Percentiles rank a stretch among this genome's conserved stretches.
phyloP scores from a whole-genome alignment of 768 basidiomycete genomes.

The Saitozyma podzolica region DNA sequence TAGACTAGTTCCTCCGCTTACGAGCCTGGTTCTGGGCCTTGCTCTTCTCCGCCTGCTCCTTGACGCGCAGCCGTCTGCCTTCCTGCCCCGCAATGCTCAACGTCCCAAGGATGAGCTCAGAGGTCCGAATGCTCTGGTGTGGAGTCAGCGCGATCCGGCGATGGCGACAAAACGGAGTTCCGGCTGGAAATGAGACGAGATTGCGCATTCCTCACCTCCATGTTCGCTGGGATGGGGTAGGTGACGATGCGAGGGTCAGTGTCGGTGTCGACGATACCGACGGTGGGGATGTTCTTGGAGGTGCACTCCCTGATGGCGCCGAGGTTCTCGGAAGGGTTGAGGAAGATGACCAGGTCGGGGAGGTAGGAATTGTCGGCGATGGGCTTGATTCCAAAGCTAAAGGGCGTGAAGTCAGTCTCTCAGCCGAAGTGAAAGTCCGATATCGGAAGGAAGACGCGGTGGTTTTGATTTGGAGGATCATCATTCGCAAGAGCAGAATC shows the following conservation, averaged over 20 bases:
- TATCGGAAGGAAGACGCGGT: too few relatives aligned
- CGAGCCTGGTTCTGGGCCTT: too few relatives aligned
- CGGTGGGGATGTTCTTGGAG: constrained; percentile 82
- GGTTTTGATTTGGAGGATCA: too few relatives aligned
- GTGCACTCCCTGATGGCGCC: constrained; percentile 86
- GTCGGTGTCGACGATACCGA: constrained; percentile 92
- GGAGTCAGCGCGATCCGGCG: not conserved
- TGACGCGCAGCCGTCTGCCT: constrained; percentile 46
- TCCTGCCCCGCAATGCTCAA: constrained; percentile 77
- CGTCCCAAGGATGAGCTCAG: constrained; percentile 85
- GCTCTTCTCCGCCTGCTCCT: constrained; percentile 8
- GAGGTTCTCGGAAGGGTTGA: constrained; percentile 82
- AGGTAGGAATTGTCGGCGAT: constrained; percentile 50
- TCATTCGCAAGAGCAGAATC: too few relatives aligned
- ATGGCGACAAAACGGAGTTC: not conserved
- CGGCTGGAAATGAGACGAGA: not conserved
- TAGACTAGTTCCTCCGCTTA: too few relatives aligned
- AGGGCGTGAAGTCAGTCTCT: too few relatives aligned
- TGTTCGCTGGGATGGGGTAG: constrained; percentile 98
- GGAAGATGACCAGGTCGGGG: constrained; percentile 86
- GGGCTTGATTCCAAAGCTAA: constrained; percentile 50
- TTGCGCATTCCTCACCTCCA: constrained; percentile 60
- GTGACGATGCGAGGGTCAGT: constrained; percentile 94
- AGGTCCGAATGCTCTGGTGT: constrained; percentile 68
- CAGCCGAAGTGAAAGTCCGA: too few relatives aligned